Percentiles rank a stretch among this genome's conserved stretches.
Evolutionary conservation across 78 protist species (phyloP).

Genomic region (Dictyostelium discoideum): DNA sequence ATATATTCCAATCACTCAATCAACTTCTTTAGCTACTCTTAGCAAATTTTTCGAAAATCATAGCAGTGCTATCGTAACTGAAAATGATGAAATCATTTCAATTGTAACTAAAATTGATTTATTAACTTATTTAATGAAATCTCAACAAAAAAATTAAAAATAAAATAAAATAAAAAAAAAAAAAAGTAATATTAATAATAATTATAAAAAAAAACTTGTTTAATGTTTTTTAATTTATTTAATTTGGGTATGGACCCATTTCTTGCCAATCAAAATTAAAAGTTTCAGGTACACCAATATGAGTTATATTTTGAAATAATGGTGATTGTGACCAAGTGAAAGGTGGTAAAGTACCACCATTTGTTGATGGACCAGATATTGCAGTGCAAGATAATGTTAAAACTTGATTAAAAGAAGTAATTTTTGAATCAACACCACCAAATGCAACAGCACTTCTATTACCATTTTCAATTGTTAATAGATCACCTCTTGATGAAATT

Average conservation of each 20-base stretch:
- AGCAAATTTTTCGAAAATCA: conserved; percentile 71
- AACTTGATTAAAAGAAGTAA: background rate
- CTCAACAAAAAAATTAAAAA: background rate
- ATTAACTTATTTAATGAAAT: conserved; percentile 58
- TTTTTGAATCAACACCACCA: conserved; percentile 55
- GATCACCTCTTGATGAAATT: conserved; percentile 85
- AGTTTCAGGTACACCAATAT: conserved; percentile 39
- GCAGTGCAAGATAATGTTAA: background rate
- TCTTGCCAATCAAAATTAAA: conserved; percentile 47
- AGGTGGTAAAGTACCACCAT: conserved; percentile 22
- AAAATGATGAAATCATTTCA: conserved; percentile 68
- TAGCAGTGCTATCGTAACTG: conserved; percentile 74
- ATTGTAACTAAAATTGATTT: conserved; percentile 80
- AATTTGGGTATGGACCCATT: background rate
- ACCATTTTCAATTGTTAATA: conserved; percentile 28
- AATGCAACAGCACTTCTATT: conserved; percentile 17
- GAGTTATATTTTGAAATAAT: background rate
- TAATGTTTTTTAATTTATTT: too few relatives aligned
- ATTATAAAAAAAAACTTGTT: background rate
- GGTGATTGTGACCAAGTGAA: conserved; percentile 45
- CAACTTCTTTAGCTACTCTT: conserved; percentile 62
- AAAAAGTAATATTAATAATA: conserved; percentile 1
- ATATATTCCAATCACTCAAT: conserved; percentile 43
- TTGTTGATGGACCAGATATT: conserved; percentile 60
- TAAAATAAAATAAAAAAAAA: background rate